Conservation (phyloP, 2,329 filamentous ascomycete genomes). For the Cryphonectria parasitica region DNA sequence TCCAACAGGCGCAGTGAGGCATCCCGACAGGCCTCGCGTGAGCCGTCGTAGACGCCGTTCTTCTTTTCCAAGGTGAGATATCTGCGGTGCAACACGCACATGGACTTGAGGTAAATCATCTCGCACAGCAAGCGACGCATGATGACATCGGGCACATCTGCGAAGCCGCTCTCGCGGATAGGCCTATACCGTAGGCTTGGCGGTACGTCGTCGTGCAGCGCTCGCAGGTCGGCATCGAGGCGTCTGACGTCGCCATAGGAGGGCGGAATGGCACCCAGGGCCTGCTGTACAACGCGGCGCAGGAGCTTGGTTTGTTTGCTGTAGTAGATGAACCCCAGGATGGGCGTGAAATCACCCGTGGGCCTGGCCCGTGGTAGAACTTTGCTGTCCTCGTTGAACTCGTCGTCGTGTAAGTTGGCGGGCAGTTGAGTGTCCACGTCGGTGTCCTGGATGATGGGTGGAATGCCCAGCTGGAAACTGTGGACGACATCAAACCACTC, state of each 20-base stretch:
- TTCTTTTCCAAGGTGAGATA: constrained; percentile 48
- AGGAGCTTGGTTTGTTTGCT: constrained; percentile 48
- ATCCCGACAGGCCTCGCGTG: constrained; percentile 47
- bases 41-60: constrained; percentile 43
- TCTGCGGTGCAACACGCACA: constrained; percentile 55
- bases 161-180: constrained; percentile 38
- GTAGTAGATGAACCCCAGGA: constrained; percentile 49
- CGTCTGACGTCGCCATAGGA: constrained; percentile 44
- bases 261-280: constrained; percentile 41
- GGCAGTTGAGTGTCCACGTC: constrained; percentile 51
- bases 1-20: constrained; percentile 50
- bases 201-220: constrained; percentile 40
- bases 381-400: constrained; percentile 52
- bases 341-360: constrained; percentile 46
- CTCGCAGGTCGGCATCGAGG: constrained; percentile 42
- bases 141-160: constrained; percentile 43
- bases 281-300: constrained; percentile 47
- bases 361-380: constrained; percentile 46
- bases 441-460: constrained; percentile 50
- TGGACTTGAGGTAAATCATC: constrained; percentile 48
- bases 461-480: constrained; percentile 37
- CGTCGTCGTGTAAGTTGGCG: constrained; percentile 51
- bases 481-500: constrained; percentile 26
- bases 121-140: constrained; percentile 45
- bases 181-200: constrained; percentile 35